Evolutionary conservation across 1,139 yeast genomes (phyloP), one percentile per base, ranked within the genome.

Genomic region (Scheffersomyces lignicola): DNA sequence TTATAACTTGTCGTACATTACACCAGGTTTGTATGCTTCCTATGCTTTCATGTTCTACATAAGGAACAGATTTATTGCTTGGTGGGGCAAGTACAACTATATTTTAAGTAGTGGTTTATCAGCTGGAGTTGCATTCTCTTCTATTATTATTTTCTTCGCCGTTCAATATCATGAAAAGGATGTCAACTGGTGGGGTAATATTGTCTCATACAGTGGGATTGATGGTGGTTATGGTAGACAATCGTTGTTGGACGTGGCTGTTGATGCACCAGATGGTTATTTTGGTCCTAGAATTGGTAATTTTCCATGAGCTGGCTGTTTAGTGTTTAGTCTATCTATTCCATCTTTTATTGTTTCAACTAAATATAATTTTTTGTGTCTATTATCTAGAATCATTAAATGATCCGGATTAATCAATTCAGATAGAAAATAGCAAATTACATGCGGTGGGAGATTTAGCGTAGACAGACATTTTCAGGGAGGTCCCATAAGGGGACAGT

Each of bases 81-180:
- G 83, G 80, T 79, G 81, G 79, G 73, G 70, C 39, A 76, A 73
- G 56, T 80, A 78, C 56, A 77, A 70, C 47, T 80, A 77, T 54
- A 65, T 79, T 27, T 56, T 78, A 17, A 58, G 75, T 12, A 63
- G 72, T 26, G 80, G 73, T 9, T 52, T 78, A 38, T 54, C 61
- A 17, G 74, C 81, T 6, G 83, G 83, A 28, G 64, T 76, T 28
- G 82, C 81, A 0, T 68, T 74, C 38, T 50, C 70, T 37, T 70
- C 73, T 2, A 56, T 76, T 29, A 62, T 79, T 33, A 72, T 78
- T 32, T 79, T 77, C 60, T 77, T 78, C 47, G 68, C 78, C 4
- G 78, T 76, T 11, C 73, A 71, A 46, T 73, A 65, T 44, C 65
- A 68, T 31, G 61, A 52, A 13, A 60, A 56, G 35, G 32, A 45